A percentile compares a stretch with the other conserved stretches of the same genome.
These are phyloP conservation scores for Fragilaria radians DNA, from an alignment of 108 stramenopile species.

Conservation along the genomic window DNA sequence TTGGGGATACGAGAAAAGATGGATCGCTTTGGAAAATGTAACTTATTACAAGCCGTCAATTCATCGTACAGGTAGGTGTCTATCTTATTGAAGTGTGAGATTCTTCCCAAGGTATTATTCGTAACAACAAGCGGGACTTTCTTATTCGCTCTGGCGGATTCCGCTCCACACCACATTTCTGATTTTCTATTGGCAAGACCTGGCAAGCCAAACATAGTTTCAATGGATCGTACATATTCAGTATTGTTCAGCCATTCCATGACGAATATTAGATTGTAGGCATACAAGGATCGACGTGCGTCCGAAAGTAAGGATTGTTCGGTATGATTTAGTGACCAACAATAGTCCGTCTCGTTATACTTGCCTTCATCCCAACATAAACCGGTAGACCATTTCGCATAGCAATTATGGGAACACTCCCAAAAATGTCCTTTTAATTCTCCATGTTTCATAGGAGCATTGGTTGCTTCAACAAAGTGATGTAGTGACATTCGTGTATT, in stretches of 20 bases:
- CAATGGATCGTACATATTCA: neutral
- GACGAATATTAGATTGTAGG: neutral
- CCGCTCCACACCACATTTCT: neutral
- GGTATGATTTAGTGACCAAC: neutral
- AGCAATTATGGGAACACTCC: neutral
- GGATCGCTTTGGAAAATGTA: neutral
- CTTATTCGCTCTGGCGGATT: neutral
- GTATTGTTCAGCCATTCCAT: neutral
- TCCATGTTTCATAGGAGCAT: no score
- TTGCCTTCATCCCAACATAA: neutral
- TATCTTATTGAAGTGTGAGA: neutral
- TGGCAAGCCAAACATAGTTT: neutral
- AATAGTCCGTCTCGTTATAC: neutral
- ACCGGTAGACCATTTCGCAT: neutral
- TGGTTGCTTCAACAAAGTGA: neutral
- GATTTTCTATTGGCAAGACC: neutral
- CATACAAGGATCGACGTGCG: neutral
- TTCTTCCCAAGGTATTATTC: neutral
- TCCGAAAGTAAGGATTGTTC: neutral
- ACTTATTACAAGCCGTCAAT: neutral
- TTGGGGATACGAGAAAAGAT: no score
- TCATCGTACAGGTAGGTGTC: neutral
- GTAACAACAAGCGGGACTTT: neutral
- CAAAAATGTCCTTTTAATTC: neutral
- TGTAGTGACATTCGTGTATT: neutral